A percentile compares a stretch with the other conserved stretches of the same genome.
phyloP scores from a whole-genome alignment of 805 yeast genomes.

The Ogataea glucozyma region DNA sequence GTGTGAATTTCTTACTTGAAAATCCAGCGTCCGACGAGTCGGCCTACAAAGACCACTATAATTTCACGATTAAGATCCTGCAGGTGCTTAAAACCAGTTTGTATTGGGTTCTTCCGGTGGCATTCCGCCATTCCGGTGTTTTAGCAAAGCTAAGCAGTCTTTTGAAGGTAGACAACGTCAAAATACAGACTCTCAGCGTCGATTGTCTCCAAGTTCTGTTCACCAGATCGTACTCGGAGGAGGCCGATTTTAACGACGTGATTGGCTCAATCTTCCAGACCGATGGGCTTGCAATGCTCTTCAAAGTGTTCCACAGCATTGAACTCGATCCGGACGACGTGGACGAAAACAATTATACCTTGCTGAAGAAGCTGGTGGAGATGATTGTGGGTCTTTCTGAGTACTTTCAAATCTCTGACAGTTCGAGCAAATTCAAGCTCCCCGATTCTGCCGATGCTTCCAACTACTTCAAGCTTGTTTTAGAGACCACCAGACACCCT shows the following conservation, averaged over 20 bases:
- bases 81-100: conserved; percentile 87
- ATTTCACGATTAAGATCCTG: conserved; percentile 64
- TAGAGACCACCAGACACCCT: conserved; percentile 79
- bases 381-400: conserved; percentile 87
- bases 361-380: conserved; percentile 87
- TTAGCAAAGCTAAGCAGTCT: conserved; percentile 62
- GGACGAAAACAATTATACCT: conserved; percentile 70
- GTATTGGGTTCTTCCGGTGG: conserved; percentile 85
- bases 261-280: conserved; percentile 76
- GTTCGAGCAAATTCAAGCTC: conserved; percentile 32
- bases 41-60: conserved; percentile 13
- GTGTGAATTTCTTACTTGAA: conserved; percentile 38
- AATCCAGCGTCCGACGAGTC: conserved; percentile 13
- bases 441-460: conserved; percentile 61
- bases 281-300: conserved; percentile 71
- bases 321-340: conserved; percentile 67
- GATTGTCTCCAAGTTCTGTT: conserved; percentile 89
- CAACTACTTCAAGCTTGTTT: conserved; percentile 70
- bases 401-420: conserved; percentile 47
- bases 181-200: conserved; percentile 77
- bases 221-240: conserved; percentile 70
- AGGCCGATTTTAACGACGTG: conserved; percentile 71
- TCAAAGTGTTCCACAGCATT: conserved; percentile 61
- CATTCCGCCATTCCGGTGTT: conserved; percentile 66
- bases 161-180: conserved; percentile 56